These are phyloP conservation scores for Citrullus colocynthis DNA, from an alignment of 306 rosid species.

Conservation along the genomic window DNA sequence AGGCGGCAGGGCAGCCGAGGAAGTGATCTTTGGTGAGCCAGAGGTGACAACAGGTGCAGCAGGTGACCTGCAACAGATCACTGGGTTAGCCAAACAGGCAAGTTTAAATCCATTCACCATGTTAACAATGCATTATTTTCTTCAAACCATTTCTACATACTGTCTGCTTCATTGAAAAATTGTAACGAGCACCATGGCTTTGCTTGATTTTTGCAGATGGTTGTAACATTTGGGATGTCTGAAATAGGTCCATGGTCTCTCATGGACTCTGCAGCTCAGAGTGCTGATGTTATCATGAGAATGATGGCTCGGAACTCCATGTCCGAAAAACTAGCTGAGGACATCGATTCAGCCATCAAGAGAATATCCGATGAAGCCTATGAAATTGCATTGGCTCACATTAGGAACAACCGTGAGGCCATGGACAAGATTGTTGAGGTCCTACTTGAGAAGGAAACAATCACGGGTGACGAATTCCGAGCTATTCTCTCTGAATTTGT, in stretches of 20 bases:
- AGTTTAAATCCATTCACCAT: background rate
- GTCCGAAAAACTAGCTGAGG: slow-evolving; percentile 96
- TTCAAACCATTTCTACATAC: background rate
- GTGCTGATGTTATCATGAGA: slow-evolving; percentile 84
- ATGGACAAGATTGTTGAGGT: slow-evolving; percentile 88
- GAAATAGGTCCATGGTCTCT: slow-evolving; percentile 98
- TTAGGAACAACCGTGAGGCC: slow-evolving; percentile 91
- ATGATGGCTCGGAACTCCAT: slow-evolving; percentile 99
- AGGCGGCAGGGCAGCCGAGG: slow-evolving; percentile 99
- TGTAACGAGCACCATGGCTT: background rate
- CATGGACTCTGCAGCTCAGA: slow-evolving; percentile 69
- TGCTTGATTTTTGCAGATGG: slow-evolving; percentile 57
- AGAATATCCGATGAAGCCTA: slow-evolving; percentile 75
- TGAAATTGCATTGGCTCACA: slow-evolving; percentile 69
- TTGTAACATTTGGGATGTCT: slow-evolving; percentile 86
- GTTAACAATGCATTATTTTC: background rate
- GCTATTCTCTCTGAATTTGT: slow-evolving; percentile 71
- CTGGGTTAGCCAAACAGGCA: slow-evolving; percentile 95
- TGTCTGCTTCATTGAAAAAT: background rate
- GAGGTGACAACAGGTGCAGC: slow-evolving; percentile 99
- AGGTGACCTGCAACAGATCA: slow-evolving; percentile 92
- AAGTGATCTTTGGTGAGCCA: slow-evolving; percentile 85
- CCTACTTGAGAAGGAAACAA: slow-evolving; percentile 85
- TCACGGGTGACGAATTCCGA: slow-evolving; percentile 85
- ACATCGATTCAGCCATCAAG: slow-evolving; percentile 78